phyloP scores from a whole-genome alignment of 768 basidiomycete genomes.

The Clathrus columnatus region DNA sequence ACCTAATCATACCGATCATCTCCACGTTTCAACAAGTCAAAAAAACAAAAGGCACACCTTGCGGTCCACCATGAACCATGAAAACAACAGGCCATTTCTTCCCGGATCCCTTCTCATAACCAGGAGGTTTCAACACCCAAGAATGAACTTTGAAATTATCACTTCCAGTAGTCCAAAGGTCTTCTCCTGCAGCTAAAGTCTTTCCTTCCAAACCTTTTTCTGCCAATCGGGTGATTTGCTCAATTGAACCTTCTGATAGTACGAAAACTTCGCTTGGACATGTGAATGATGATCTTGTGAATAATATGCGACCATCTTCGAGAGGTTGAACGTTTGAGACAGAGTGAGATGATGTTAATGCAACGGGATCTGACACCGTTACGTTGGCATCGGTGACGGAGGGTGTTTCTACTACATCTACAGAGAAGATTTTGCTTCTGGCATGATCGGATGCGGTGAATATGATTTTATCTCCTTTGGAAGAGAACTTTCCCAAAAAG shows the following conservation, averaged over 20 bases:
- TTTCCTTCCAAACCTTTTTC: conserved; percentile 47
- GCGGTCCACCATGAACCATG: conserved; percentile 52
- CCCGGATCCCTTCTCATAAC: conserved; percentile 43
- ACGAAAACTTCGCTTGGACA: conserved; percentile 76
- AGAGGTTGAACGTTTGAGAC: conserved; percentile 58
- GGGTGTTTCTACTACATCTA: conserved; percentile 43
- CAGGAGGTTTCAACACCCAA: conserved; percentile 74
- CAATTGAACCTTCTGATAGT: conserved; percentile 41
- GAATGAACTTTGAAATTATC: conserved; percentile 70
- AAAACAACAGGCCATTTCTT: conserved; percentile 65
- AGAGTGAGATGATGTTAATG: conserved; percentile 49
- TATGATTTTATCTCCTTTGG: conserved; percentile 60
- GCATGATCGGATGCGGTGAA: conserved; percentile 74
- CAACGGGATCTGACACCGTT: conserved; percentile 42
- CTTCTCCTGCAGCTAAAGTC: conserved; percentile 53
- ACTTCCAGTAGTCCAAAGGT: conserved; percentile 88
- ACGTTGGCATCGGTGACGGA: conserved; percentile 44
- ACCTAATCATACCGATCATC: conserved; percentile 23
- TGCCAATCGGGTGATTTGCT: conserved; percentile 61
- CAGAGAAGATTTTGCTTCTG: conserved; percentile 60
- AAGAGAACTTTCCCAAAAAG: conserved; percentile 73
- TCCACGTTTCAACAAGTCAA: background rate
- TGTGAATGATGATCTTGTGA: conserved; percentile 65
- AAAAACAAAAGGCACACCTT: conserved; percentile 24
- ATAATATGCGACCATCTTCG: conserved; percentile 50